Evolutionary conservation across 2,329 filamentous ascomycete genomes (phyloP).

Genomic region (Talaromyces piceae): DNA sequence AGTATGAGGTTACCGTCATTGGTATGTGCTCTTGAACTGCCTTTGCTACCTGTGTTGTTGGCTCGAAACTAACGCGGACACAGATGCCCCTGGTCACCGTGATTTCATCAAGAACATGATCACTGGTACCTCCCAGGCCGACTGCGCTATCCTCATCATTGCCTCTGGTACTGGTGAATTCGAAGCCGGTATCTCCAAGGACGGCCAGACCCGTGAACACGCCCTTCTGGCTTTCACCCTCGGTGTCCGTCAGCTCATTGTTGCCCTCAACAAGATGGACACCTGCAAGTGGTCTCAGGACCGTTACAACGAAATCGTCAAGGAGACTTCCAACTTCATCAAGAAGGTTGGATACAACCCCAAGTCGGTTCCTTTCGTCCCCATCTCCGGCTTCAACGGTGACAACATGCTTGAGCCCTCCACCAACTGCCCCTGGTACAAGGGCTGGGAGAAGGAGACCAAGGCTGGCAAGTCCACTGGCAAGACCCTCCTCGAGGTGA

Average conservation of each 20-base stretch:
- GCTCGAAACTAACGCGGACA: conserved; percentile 13
- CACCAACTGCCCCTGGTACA: conserved; percentile 99
- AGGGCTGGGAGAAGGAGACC: conserved; percentile 99
- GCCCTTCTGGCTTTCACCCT: conserved; percentile 99
- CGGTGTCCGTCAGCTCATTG: conserved; percentile 99
- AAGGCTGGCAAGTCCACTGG: conserved; percentile 77
- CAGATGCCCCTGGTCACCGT: conserved; percentile 97
- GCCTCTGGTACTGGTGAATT: conserved; percentile 99
- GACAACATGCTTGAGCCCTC: conserved; percentile 97
- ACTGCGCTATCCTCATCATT: conserved; percentile 99
- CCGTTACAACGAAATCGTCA: conserved; percentile 98
- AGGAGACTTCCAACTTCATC: conserved; percentile 99
- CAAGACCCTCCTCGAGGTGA: conserved; percentile 88
- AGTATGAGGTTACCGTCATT: conserved; percentile 97
- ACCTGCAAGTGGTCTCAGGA: conserved; percentile 95
- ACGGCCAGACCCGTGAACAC: conserved; percentile 99
- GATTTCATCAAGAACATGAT: conserved; percentile 99
- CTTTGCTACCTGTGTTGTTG: background rate
- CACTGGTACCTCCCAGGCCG: conserved; percentile 99
- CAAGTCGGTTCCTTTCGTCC: conserved; percentile 96
- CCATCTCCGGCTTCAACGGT: conserved; percentile 99
- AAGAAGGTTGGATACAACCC: conserved; percentile 99
- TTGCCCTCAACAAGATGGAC: conserved; percentile 99
- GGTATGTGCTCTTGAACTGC: conserved; percentile 62
- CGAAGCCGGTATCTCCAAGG: conserved; percentile 99